Base-by-base conservation (phyloP, 2,329 filamentous ascomycete genomes). In the Neofusicoccum parvum region DNA sequence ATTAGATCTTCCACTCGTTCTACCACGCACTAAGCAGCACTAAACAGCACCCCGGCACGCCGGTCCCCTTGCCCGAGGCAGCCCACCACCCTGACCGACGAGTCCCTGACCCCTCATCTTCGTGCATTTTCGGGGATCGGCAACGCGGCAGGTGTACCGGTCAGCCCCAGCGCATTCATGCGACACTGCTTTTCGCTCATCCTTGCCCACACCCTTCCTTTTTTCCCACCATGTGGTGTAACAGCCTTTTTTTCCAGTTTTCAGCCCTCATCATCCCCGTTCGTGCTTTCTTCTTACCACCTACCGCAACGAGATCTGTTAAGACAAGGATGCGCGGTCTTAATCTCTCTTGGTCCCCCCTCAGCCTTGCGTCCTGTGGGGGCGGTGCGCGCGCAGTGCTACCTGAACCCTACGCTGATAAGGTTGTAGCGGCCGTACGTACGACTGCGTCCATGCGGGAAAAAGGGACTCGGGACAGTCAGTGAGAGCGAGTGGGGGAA, bases 211-310 rank as follows among this genome's bases (percentile, higher is more conserved):
- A 36, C 37, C 14, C 49, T 5, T 32, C 6, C 6, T 32, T 32
- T 32, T 32, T 27, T 56, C 39, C 54, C 17, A 58, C 39, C 23
- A 58, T 36, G 39, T 58, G 27, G 54, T 58, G 54, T 17, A 58
- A 58, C 54, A 23, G 11, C 39, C 23, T 10, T 51, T 51, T 23
- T 23, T 23, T 23, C 20, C 23, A 23, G 3, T 23, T 23, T n/a
- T 58, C 27, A 32, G 27, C 27, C 27, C 37, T 41, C 9, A 27
- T 12, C 10, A 20, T 32, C n/a, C 17, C 15, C 54, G 45, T 45
- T 58, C 41, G 41, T 46, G 12, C 54, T 23, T 37, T 15, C 20
- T n/a, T 34, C 23, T 15, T 46, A 46, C 54, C 27, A 43, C 20
- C 54, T 34, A 27, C 23, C 54, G 27, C 23, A 34, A 45, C 14